These are phyloP conservation scores for Tulasnella sp. DNA, from an alignment of 768 basidiomycete genomes.

Conservation along the genomic window DNA sequence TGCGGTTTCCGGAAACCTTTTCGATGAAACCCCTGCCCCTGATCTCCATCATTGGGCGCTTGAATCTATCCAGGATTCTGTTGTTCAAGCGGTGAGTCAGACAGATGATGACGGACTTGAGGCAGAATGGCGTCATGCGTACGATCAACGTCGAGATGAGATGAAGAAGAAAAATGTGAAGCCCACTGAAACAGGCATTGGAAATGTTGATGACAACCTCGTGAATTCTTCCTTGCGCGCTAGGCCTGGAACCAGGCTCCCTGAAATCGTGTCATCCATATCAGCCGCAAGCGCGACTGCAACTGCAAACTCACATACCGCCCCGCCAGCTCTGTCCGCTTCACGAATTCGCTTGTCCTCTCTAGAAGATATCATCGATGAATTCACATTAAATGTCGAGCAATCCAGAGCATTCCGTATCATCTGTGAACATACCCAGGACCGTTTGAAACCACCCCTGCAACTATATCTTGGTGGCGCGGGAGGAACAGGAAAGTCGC, in stretches of 20 bases:
- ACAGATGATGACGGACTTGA: not conserved
- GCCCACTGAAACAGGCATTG: not conserved
- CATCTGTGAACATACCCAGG: not conserved
- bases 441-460: not conserved
- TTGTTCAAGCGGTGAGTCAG: not conserved
- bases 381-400: not conserved
- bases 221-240: not conserved
- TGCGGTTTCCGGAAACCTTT: not conserved
- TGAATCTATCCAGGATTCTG: not conserved
- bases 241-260: too few relatives aligned
- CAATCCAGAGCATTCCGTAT: not conserved
- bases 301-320: too few relatives aligned
- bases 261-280: too few relatives aligned
- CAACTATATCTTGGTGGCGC: not conserved
- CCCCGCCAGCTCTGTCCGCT: too few relatives aligned
- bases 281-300: too few relatives aligned
- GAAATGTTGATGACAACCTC: not conserved
- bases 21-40: too few relatives aligned
- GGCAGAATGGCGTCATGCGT: not conserved
- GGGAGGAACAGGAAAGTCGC: not conserved
- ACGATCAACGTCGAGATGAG: not conserved
- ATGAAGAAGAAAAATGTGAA: not conserved
- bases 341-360: too few relatives aligned
- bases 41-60: too few relatives aligned
- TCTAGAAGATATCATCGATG: not conserved